Percentiles rank a stretch among this genome's conserved stretches.
Evolutionary conservation across 805 yeast genomes (phyloP).

Genomic region (Nakazawaea ishiwadae): DNA sequence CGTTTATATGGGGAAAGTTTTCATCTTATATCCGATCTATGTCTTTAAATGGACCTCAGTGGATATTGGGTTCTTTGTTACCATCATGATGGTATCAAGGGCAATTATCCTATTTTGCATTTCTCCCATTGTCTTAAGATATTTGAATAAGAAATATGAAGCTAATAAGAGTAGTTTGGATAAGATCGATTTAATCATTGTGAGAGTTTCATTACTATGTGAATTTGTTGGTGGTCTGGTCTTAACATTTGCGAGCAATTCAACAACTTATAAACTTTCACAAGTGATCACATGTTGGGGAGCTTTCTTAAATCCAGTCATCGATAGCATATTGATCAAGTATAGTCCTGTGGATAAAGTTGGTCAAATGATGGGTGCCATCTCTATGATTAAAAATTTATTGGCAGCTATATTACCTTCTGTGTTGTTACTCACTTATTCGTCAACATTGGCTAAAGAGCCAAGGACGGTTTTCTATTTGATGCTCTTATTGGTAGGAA

Average conservation of each 20-base stretch:
- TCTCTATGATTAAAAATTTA: conserved; percentile 53
- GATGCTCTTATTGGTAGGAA: conserved; percentile 20
- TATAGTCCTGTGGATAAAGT: conserved; percentile 52
- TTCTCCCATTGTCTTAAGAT: conserved; percentile 36
- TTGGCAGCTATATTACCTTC: conserved; percentile 47
- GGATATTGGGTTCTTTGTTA: conserved; percentile 46
- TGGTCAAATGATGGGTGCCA: conserved; percentile 73
- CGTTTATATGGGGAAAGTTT: conserved; percentile 28
- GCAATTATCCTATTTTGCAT: conserved; percentile 39
- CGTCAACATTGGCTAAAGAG: conserved; percentile 31
- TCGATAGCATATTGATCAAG: conserved; percentile 57
- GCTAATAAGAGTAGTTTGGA: not conserved
- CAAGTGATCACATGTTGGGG: conserved; percentile 41
- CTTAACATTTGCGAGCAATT: conserved; percentile 26
- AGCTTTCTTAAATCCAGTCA: conserved; percentile 48
- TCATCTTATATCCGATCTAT: conserved; percentile 43
- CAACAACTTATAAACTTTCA: conserved; percentile 26
- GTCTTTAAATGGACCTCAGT: conserved; percentile 43
- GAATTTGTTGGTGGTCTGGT: conserved; percentile 35
- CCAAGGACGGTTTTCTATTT: conserved; percentile 33
- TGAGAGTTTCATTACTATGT: conserved; percentile 27
- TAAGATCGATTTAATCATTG: conserved; percentile 19
- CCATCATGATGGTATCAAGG: conserved; percentile 41
- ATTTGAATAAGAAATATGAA: conserved; percentile 27
- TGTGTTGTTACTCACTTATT: conserved; percentile 41